Base-by-base conservation (phyloP, 371 early-diverging fungal species). In the Amoeboradix gromovi region DNA sequence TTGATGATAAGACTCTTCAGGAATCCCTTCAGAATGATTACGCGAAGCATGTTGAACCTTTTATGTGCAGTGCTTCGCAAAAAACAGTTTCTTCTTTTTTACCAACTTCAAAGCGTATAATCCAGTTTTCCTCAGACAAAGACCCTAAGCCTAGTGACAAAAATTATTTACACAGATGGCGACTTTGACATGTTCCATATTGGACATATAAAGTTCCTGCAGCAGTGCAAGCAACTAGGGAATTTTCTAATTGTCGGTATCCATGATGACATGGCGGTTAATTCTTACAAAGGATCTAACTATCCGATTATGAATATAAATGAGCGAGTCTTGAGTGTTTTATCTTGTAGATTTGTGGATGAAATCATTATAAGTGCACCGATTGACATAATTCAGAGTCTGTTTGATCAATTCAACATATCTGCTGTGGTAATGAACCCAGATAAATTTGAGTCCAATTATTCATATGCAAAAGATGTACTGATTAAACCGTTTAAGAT, bases 101-200 rank as follows among this genome's bases (percentile, higher is more conserved):
- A 74, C 87, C 92, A 31, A 90, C 92, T 0, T 85, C 88, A 1
- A 84, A 82, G 71, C 81, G 83, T 70, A 86, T 91, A 72, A 85
- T 87, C 28, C 91, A 90, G 73, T 92, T 92, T 74, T 87, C 90
- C 16, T 83, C 88, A 70, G 86, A 85, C 12, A 76, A 78, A 32
- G 88, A 89, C 71, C 90, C 90, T 16, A 78, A 81, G 73, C 48
- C 48, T 48, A 22, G 12, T 48, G 48, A 48, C 28, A 67, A 78
- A 73, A 30, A 76, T 92, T 1, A 87, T 94, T 30, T 96, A 94
- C 77, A 89, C 93, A 17, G 94, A 92, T 73, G 97, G 97, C 22
- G 86, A 89, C 17, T 96, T 91, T 78, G 97, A 96, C 74, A 75
- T 96, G 71, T 96, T 94, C 83, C 97, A 94, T 78, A 81, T 86